Percentiles rank a stretch among this genome's conserved stretches.
Evolutionary conservation across 1,284 basidiomycete genomes (phyloP).

Genomic region (Austropuccinia psidii): DNA sequence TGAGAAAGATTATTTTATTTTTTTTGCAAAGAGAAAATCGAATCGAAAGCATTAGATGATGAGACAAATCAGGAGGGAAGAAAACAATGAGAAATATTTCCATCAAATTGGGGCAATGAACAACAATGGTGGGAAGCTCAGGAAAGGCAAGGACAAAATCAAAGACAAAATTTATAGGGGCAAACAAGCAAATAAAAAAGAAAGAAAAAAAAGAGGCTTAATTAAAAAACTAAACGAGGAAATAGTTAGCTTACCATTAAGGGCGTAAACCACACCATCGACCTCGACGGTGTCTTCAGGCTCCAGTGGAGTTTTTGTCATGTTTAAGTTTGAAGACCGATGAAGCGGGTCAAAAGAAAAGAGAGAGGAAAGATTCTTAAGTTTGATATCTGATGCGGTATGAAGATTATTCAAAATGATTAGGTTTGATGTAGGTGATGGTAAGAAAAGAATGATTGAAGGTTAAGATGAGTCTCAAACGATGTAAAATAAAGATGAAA

Average conservation of each 20-base stretch:
- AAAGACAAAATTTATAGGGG: not conserved
- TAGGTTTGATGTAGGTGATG: too few species aligned
- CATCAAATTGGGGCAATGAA: not conserved
- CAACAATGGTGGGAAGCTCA: not conserved
- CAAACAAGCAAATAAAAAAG: not conserved
- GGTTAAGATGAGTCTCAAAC: too few species aligned
- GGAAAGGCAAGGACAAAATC: not conserved
- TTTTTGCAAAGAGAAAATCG: not conserved
- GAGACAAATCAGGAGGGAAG: not conserved
- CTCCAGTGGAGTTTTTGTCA: slow-evolving; percentile 17
- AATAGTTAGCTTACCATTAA: slow-evolving; percentile 25
- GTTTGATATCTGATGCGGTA: too few species aligned
- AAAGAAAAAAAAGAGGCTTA: not conserved
- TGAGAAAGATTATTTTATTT: too few species aligned
- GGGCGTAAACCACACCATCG: slow-evolving; percentile 17
- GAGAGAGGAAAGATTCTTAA: too few species aligned
- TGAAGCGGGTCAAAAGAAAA: too few species aligned
- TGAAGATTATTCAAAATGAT: too few species aligned
- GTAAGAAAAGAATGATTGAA: too few species aligned
- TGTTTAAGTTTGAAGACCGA: too few species aligned
- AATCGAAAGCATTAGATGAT: not conserved
- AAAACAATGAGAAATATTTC: not conserved
- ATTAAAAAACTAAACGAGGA: not conserved
- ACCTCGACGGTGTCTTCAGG: slow-evolving; percentile 22
- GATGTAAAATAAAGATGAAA: too few species aligned